phyloP scores from a whole-genome alignment of 768 basidiomycete species.

The Psilocybe cubensis region DNA sequence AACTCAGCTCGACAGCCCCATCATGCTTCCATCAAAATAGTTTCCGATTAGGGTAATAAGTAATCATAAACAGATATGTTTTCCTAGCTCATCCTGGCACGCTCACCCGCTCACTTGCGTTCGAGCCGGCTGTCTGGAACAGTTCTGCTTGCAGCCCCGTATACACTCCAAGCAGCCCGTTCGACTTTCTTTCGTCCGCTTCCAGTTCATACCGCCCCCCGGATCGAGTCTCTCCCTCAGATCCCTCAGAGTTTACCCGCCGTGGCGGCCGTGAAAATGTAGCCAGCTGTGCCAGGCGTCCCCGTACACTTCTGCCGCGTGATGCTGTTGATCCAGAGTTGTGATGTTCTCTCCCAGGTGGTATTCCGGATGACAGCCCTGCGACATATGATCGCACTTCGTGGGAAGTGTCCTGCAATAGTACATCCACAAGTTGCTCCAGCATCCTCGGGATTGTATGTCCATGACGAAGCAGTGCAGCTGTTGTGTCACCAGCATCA shows the following conservation, averaged over 20 bases:
- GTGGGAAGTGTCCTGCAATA: slow-evolving; percentile 58
- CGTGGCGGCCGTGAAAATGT: slow-evolving; percentile 44
- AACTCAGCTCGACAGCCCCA: slow-evolving; percentile 14
- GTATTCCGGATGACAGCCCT: slow-evolving; percentile 23
- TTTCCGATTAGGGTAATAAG: slow-evolving; percentile 10
- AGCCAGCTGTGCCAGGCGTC: slow-evolving; percentile 15
- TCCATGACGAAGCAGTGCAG: slow-evolving; percentile 28
- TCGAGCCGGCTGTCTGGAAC: neutral
- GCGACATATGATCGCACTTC: slow-evolving; percentile 67
- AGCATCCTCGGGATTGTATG: slow-evolving; percentile 37
- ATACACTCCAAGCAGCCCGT: neutral
- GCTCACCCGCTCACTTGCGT: slow-evolving; percentile 6
- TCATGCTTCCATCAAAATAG: slow-evolving; percentile 2
- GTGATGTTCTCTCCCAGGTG: slow-evolving; percentile 11
- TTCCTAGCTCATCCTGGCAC: slow-evolving; percentile 14
- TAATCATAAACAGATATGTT: slow-evolving; percentile 7
- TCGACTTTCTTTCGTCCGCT: too few relatives aligned
- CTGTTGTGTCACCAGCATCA: slow-evolving; percentile 25
- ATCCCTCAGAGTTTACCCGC: slow-evolving; percentile 1
- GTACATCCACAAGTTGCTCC: slow-evolving; percentile 42
- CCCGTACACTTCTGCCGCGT: slow-evolving; percentile 13
- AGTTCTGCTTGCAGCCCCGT: neutral
- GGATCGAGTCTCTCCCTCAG: neutral
- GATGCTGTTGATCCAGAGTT: slow-evolving; percentile 12
- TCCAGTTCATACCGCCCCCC: too few relatives aligned